Evolutionary conservation across 73 alveolate species (phyloP), one percentile per base, ranked within the genome.

Genomic region (Durusdinium trenchii): DNA sequence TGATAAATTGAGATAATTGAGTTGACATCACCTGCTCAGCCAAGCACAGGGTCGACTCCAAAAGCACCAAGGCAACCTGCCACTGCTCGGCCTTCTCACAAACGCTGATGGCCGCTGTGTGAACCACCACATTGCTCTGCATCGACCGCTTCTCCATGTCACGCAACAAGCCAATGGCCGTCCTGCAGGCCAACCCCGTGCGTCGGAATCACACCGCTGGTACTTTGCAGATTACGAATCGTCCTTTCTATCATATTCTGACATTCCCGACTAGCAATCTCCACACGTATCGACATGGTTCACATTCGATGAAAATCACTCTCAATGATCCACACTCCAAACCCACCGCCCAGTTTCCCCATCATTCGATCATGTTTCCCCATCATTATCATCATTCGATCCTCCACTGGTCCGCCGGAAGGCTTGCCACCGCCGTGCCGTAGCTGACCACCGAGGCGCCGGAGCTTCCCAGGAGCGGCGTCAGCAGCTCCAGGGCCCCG

Each of bases 1-100:
- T n/a, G n/a, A n/a, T n/a, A n/a, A n/a, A n/a, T n/a, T n/a, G n/a
- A n/a, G n/a, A n/a, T n/a, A n/a, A n/a, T n/a, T n/a, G n/a, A n/a
- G n/a, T n/a, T n/a, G n/a, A n/a, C n/a, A n/a, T n/a, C n/a, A n/a
- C n/a, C n/a, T n/a, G n/a, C n/a, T n/a, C n/a, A n/a, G n/a, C n/a
- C n/a, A n/a, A n/a, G n/a, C n/a, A n/a, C n/a, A n/a, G n/a, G n/a
- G n/a, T n/a, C n/a, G n/a, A n/a, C 5, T 28, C 69, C 91, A 81
- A 47, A 43, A 81, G 46, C 1, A 28, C 69, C 91, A 81, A 32
- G 32, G 91, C 6, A 5, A 2, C 26, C 1, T 47, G 91, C 91
- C 91, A 81, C 69, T 81, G 46, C 46, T 64, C 91, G 0, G 91
- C 91, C 36, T 81, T 81, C 48, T 81, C 91, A 48, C 91, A 81